These are phyloP conservation scores for Neurospora sp. DNA, from an alignment of 495 filamentous ascomycete genomes.

Conservation along the genomic window DNA sequence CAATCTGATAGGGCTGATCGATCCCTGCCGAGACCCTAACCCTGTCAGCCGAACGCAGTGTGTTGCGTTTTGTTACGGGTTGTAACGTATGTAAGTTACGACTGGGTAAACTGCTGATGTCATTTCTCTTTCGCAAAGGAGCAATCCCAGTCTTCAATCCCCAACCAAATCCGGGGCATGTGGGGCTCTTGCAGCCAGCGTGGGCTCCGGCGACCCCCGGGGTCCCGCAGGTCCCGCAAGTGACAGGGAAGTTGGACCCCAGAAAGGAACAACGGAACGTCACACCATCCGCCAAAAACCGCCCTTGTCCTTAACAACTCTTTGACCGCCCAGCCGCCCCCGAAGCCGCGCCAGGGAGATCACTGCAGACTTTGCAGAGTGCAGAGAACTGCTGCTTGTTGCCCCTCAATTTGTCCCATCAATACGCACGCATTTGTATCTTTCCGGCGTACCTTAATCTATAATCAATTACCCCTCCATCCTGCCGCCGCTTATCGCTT, in stretches of 20 bases:
- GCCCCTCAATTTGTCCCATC: neutral
- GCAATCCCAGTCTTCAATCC: neutral
- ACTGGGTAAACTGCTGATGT: neutral
- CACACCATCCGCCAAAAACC: neutral
- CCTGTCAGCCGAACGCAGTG: neutral
- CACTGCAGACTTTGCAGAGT: neutral
- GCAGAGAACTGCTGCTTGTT: neutral
- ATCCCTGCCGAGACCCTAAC: neutral
- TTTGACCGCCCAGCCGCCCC: neutral
- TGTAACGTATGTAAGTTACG: neutral
- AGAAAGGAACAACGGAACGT: neutral
- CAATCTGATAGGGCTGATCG: neutral
- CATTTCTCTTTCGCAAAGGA: neutral
- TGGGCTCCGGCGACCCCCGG: neutral
- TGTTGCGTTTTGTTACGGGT: neutral
- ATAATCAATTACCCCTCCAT: neutral
- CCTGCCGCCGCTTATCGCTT: neutral
- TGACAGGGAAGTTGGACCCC: neutral
- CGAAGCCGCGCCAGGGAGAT: neutral
- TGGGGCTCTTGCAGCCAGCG: neutral
- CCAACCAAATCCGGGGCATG: neutral
- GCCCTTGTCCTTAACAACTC: neutral
- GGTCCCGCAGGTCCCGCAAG: neutral
- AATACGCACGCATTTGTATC: neutral
- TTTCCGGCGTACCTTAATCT: neutral